phyloP scores from a whole-genome alignment of 805 yeast genomes.

The Sugiyamaella chiloensis region DNA sequence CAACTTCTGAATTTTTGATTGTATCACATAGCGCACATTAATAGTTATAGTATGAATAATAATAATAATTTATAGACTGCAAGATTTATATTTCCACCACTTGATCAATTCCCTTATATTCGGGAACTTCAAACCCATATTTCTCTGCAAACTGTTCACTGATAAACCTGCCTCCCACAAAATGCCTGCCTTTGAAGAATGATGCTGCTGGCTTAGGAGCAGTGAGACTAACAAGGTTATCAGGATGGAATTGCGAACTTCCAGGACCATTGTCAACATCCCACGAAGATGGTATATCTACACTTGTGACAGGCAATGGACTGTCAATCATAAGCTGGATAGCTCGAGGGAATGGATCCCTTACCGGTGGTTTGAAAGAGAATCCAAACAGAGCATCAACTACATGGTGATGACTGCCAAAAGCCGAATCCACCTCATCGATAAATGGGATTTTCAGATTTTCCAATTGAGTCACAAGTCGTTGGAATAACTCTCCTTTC shows the following conservation, averaged over 20 bases:
- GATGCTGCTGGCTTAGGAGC: slow-evolving; percentile 90
- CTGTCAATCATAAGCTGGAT: slow-evolving; percentile 41
- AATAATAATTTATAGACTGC: too few relatives aligned
- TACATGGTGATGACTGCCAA: slow-evolving; percentile 44
- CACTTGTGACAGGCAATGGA: slow-evolving; percentile 62
- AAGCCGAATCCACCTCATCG: slow-evolving; percentile 37
- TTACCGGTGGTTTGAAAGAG: slow-evolving; percentile 83
- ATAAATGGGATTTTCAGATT: slow-evolving; percentile 61
- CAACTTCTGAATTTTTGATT: not conserved
- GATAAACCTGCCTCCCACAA: slow-evolving; percentile 88
- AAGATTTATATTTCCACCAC: slow-evolving; percentile 43
- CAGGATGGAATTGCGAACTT: slow-evolving; percentile 52
- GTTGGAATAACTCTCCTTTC: slow-evolving; percentile 54
- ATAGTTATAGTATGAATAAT: not conserved
- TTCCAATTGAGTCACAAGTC: slow-evolving; percentile 62
- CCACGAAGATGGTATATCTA: slow-evolving; percentile 97
- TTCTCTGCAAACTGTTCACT: slow-evolving; percentile 61
- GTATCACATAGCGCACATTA: not conserved
- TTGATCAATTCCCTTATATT: slow-evolving; percentile 58
- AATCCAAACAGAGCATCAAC: slow-evolving; percentile 92
- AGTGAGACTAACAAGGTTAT: slow-evolving; percentile 74
- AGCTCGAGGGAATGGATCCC: slow-evolving; percentile 66
- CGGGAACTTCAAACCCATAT: slow-evolving; percentile 66
- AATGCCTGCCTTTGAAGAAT: slow-evolving; percentile 46
- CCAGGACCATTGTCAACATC: slow-evolving; percentile 86